Base-by-base conservation (phyloP, 768 basidiomycete genomes). In the Daedaleopsis nitida region DNA sequence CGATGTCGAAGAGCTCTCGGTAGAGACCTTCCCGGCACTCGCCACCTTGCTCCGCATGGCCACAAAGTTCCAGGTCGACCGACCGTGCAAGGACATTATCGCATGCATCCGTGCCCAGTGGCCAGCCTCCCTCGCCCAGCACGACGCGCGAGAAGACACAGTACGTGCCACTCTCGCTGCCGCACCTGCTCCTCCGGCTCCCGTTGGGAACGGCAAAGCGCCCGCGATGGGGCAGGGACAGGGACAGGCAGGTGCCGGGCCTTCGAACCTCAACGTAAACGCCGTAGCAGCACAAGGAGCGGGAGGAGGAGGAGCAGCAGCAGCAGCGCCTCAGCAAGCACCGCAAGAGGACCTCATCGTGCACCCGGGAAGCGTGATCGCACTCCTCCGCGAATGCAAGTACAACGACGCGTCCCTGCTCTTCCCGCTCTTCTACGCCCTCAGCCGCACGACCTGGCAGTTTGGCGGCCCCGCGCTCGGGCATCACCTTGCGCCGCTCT, bases 51-150 rank as follows among this genome's bases (percentile, higher is more conserved):
- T 76, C 21, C 67, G 68, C 37, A 67, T 75, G 56, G 69, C 71
- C 16, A 71, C 67, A 48, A 74, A 74, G 59, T 76, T 76, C 62
- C 64, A 70, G 43, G 67, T 75, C 55, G 69, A 71, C 23, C 56
- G 68, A 3, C 64, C 74, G 13, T 67, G 71, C 42, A 55, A 68
- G 1, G 70, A 73, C 23, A 69, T 77, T 51, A 45, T 73, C 54
- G 53, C 70, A 16, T 67, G 70, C 52, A 57, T 76, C 32, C 65
- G 69, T 34, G 67, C 67, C 17, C 73, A 75, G 55, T 77, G 75
- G 75, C 75, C 75, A 1, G 54, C 60, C 17, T 64, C 64, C 1
- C 68, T 72, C 24, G 59, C 56, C 8, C 52, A 68, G 43, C 68
- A 69, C 64, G 70, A 72, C 63, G 58, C 64, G 17, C 19, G 65